Evolutionary conservation across 2,329 filamentous ascomycete genomes (phyloP).

Genomic region (Phyllosticta capitalensis): DNA sequence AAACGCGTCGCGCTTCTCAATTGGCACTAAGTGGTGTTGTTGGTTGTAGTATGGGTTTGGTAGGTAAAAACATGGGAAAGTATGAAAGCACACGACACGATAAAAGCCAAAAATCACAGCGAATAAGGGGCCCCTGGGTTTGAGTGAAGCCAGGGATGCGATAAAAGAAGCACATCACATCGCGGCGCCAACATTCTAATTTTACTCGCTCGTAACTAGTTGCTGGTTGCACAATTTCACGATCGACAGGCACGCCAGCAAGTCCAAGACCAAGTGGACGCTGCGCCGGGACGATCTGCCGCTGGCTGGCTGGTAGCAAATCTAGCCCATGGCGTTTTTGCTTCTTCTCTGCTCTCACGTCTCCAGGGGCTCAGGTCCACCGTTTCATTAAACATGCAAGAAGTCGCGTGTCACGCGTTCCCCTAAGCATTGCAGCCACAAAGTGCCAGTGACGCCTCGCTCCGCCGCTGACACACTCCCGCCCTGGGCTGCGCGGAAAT

Average conservation of each 20-base stretch:
- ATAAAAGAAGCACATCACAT: conserved; percentile 4
- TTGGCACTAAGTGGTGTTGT: background rate
- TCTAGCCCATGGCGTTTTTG: background rate
- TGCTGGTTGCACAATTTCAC: conserved; percentile 7
- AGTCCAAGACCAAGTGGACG: background rate
- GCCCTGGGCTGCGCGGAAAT: background rate
- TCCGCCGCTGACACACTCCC: background rate
- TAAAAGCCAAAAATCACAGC: conserved; percentile 7
- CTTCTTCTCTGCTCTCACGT: background rate
- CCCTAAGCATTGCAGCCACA: background rate
- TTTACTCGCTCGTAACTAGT: conserved; percentile 1
- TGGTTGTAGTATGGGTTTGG: background rate
- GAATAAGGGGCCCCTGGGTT: conserved; percentile 1
- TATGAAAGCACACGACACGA: conserved; percentile 2
- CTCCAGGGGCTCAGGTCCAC: background rate
- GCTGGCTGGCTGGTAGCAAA: background rate
- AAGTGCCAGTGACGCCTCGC: background rate
- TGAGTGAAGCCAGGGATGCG: conserved; percentile 10
- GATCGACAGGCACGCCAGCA: background rate
- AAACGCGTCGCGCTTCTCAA: conserved; percentile 9
- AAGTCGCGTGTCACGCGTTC: background rate
- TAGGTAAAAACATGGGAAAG: background rate
- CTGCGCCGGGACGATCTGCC: background rate
- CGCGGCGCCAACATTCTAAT: conserved; percentile 8
- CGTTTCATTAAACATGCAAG: background rate